Base-by-base conservation (phyloP, 306 rosid genomes). In the Carpinus fangiana region DNA sequence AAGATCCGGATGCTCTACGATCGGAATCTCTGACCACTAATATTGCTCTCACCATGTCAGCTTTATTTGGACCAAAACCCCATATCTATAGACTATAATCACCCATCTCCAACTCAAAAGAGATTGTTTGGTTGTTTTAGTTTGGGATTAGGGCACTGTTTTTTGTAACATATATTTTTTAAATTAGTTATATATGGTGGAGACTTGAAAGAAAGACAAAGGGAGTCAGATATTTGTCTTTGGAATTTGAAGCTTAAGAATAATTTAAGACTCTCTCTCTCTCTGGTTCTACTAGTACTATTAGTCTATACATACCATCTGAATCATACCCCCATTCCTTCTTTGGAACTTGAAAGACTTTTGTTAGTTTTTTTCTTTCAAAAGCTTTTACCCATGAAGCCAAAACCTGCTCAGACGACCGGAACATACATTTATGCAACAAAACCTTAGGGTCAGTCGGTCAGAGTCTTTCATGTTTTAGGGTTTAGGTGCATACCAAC, bases 201-300 rank as follows among this genome's bases (percentile, higher is more conserved):
- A 23, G 11, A 23, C 38, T 26, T 60, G 38, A 34, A 60, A 4
- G 38, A 34, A 60, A 4, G 12, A 34, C 8, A 26, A 26, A 8
- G 34, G 68, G 79, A 68, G 18, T 26, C 74, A 57, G 73, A 76
- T 26, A 51, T 41, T 84, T 84, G 73, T 84, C 86, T 82, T 82
- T 77, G 90, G 90, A 84, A 84, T 84, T 86, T 88, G 89, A 76
- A 80, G 85, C 88, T 48, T 47, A 74, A 70, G 80, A 57, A 10
- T 48, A 48, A 6, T 0, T 2, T 50, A 50, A 18, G 73, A 50
- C 76, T 31, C 86, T 74, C 76, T 3, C 21, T 28, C 71, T 48
- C 38, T 16, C 66, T 56, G 62, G 31, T 73, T 41, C 57, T 45
- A 21, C 46, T 52, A 8, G 36, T 74, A 31, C 59, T n/a, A 31